phyloP scores from a whole-genome alignment of 768 basidiomycete species.

The Pluteus cervinus region DNA sequence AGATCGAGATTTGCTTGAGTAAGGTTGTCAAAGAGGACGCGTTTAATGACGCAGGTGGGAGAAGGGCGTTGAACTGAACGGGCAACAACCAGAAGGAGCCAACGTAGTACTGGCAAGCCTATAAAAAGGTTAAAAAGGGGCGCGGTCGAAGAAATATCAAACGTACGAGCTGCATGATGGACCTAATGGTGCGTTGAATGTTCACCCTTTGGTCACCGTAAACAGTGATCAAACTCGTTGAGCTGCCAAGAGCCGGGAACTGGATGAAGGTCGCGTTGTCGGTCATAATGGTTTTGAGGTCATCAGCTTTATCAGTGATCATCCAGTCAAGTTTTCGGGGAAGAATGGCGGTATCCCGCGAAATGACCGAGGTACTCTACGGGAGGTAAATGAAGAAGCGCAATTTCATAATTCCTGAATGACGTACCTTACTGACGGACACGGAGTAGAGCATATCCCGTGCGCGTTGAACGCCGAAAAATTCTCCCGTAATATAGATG shows the following conservation, averaged over 20 bases:
- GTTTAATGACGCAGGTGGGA: slow-evolving; percentile 78
- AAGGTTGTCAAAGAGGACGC: slow-evolving; percentile 77
- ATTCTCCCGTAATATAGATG: slow-evolving; percentile 97
- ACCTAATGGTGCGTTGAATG: slow-evolving; percentile 89
- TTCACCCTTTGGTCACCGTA: slow-evolving; percentile 92
- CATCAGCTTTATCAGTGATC: slow-evolving; percentile 93
- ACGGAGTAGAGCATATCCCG: slow-evolving; percentile 92
- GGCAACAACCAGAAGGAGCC: slow-evolving; percentile 98
- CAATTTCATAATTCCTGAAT: slow-evolving; percentile 4
- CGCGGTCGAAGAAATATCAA: not conserved
- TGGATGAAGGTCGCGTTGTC: slow-evolving; percentile 97
- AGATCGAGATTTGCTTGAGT: slow-evolving; percentile 79
- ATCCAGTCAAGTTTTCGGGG: slow-evolving; percentile 99
- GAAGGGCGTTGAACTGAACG: slow-evolving; percentile 85
- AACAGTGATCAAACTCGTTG: slow-evolving; percentile 88
- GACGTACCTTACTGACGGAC: slow-evolving; percentile 74
- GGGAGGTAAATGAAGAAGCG: slow-evolving; percentile 1
- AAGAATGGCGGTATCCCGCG: slow-evolving; percentile 88
- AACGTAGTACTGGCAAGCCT: slow-evolving; percentile 95
- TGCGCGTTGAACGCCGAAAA: slow-evolving; percentile 92
- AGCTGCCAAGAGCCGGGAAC: slow-evolving; percentile 88
- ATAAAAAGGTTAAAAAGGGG: slow-evolving; percentile 3
- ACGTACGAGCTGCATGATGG: slow-evolving; percentile 91
- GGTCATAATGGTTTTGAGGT: slow-evolving; percentile 86
- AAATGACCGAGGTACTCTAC: slow-evolving; percentile 85